Base-by-base conservation (phyloP, 371 early-diverging fungal genomes). In the Mucor indicus region DNA sequence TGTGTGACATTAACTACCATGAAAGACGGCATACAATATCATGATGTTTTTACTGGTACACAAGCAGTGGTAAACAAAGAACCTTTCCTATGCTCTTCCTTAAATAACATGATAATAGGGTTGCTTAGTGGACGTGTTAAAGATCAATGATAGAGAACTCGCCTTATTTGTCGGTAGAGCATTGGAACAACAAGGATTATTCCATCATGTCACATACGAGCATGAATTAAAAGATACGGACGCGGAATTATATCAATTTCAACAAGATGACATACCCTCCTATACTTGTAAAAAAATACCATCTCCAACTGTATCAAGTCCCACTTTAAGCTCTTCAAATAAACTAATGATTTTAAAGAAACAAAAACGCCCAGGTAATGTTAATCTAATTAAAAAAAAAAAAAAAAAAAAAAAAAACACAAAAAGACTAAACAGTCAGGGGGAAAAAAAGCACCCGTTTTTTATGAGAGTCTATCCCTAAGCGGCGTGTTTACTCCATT, bases 111-210 rank as follows among this genome's bases (percentile, higher is more conserved):
- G 5, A 24, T 12, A 7, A 12, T 31, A 58, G 58, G 84, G 86
- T 55, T 80, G 75, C 39, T 50, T 90, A 15, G 60, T 69, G 2
- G 60, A 57, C 12, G 81, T 92, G 24, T 79, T 91, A 53, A 69
- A 79, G 43, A 83, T 87, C 0, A 80, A 74, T 79, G 92, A 95
- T 57, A 77, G 95, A 38, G 87, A 89, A 44, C 58, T 91, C 44
- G 88, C 91, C 1, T 62, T 93, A n/a, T 70, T 89, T 2, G 71
- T 91, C 4, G 94, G 94, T 6, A 75, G 93, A 13, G 82, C 90
- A 8, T 62, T 95, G 47, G 92, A 86, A 59, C 74, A 81, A 12
- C 92, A 93, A 56, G 79, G 68, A 20, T 77, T 93, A 33, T 87
- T 93, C 59, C 88, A 90, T 51, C 92, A 93, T 57, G 87, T 92